Evolutionary conservation across 345 rosid species (phyloP).

Genomic region (Gossypium sturtianum): DNA sequence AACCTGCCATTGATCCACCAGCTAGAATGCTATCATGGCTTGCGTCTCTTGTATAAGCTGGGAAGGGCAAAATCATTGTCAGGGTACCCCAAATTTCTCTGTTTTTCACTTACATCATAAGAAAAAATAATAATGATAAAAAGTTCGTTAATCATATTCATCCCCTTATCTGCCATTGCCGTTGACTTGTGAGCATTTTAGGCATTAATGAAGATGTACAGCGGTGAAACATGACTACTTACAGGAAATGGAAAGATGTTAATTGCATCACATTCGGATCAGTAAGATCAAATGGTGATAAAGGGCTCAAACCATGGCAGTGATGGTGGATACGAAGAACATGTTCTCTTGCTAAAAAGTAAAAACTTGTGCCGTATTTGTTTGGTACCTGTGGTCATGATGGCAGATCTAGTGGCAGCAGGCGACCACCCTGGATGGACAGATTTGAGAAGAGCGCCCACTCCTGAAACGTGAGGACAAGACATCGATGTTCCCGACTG

Average conservation of each 20-base stretch:
- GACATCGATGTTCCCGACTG: slow-evolving; percentile 76
- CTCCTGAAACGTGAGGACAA: slow-evolving; percentile 68
- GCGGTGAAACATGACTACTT: neutral
- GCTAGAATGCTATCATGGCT: slow-evolving; percentile 28
- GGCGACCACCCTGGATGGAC: slow-evolving; percentile 69
- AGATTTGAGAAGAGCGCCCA: slow-evolving; percentile 56
- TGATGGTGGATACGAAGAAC: neutral
- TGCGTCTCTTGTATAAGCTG: slow-evolving; percentile 38
- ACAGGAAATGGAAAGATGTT: neutral
- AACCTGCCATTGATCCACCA: slow-evolving; percentile 32
- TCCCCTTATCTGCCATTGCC: neutral
- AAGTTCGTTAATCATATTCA: no score
- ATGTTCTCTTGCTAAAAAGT: neutral
- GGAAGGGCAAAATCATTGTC: neutral
- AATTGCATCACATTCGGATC: neutral
- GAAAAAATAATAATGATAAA: neutral
- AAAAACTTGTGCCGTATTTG: no score
- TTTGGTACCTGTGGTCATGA: slow-evolving; percentile 62
- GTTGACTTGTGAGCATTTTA: neutral
- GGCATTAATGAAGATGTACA: neutral
- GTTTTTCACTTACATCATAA: neutral
- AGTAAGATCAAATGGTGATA: neutral
- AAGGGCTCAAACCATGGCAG: no score
- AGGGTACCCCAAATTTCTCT: neutral
- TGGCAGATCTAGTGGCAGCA: slow-evolving; percentile 61